A percentile compares a stretch with the other conserved stretches of the same genome.
Conservation (phyloP, 495 filamentous ascomycete genomes). For the Bacidia rubella region DNA sequence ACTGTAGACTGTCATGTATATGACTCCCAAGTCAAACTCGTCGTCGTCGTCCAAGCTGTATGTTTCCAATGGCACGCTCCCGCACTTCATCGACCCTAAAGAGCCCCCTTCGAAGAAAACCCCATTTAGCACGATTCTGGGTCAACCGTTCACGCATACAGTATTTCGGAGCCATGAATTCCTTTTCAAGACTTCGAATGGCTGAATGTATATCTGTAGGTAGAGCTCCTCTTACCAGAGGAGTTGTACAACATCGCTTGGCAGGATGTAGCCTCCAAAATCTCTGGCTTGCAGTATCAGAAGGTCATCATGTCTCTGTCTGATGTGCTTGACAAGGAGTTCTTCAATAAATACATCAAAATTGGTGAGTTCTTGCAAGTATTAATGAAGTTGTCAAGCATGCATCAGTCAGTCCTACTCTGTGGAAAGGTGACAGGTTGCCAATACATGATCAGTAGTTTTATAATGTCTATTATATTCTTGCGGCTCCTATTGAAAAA, state of each 20-base stretch:
- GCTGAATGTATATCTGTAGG: constrained; percentile 32
- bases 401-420: no score
- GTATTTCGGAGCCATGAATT: no score
- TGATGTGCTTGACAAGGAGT: constrained; percentile 58
- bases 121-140: constrained; percentile 55
- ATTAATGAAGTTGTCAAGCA: no score
- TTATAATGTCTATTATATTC: no score
- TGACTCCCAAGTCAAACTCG: not conserved
- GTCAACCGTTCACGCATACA: constrained; percentile 63
- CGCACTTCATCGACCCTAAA: constrained; percentile 49
- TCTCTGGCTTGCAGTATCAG: constrained; percentile 40
- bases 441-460: no score
- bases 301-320: constrained; percentile 62
- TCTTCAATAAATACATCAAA: constrained; percentile 82
- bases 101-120: constrained; percentile 58
- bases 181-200: not conserved
- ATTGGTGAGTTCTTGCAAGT: constrained; percentile 50
- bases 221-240: constrained; percentile 62
- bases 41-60: constrained; percentile 67
- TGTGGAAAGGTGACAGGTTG: no score
- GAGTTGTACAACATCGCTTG: constrained; percentile 46
- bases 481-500: no score
- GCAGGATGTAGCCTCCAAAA: constrained; percentile 34
- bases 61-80: constrained; percentile 52
- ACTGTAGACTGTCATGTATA: constrained; percentile 1